phyloP scores from a whole-genome alignment of 139 green algal genomes.

The Tetradesmus lagerheimii region DNA sequence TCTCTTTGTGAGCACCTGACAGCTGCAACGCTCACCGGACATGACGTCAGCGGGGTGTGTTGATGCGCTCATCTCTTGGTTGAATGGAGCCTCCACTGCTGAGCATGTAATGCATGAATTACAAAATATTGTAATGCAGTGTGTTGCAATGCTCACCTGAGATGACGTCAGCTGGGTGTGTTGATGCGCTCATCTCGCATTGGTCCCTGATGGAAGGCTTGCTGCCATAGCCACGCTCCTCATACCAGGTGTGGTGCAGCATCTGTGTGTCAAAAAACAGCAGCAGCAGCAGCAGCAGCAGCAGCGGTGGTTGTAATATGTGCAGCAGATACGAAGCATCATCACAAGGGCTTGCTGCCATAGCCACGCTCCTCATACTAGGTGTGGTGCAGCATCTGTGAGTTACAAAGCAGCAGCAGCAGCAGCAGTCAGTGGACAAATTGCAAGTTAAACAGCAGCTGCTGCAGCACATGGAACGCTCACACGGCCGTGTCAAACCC shows the following conservation, averaged over 20 bases:
- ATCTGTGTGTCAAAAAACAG: too few species aligned
- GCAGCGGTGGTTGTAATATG: background rate
- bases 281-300: background rate
- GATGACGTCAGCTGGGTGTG: slow-evolving; percentile 19
- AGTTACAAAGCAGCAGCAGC: background rate
- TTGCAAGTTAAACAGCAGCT: too few species aligned
- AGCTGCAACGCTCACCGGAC: too few species aligned
- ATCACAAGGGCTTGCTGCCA: too few species aligned
- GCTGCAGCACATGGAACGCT: too few species aligned
- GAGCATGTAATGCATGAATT: background rate
- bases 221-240: background rate
- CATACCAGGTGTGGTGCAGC: slow-evolving; percentile 35
- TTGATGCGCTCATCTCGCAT: slow-evolving; percentile 18
- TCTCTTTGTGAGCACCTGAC: too few species aligned
- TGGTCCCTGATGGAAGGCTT: background rate
- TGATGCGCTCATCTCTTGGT: slow-evolving; percentile 16
- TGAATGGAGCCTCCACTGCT: background rate
- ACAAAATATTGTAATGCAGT: too few species aligned
- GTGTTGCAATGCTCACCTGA: background rate
- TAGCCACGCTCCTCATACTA: too few species aligned
- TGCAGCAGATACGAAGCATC: background rate
- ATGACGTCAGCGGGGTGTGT: slow-evolving; percentile 25
- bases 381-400: slow-evolving; percentile 15
- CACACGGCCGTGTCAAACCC: too few species aligned
- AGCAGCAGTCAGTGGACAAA: too few species aligned